Conservation (phyloP, 345 rosid species). For the Eucalyptus caleyi region DNA sequence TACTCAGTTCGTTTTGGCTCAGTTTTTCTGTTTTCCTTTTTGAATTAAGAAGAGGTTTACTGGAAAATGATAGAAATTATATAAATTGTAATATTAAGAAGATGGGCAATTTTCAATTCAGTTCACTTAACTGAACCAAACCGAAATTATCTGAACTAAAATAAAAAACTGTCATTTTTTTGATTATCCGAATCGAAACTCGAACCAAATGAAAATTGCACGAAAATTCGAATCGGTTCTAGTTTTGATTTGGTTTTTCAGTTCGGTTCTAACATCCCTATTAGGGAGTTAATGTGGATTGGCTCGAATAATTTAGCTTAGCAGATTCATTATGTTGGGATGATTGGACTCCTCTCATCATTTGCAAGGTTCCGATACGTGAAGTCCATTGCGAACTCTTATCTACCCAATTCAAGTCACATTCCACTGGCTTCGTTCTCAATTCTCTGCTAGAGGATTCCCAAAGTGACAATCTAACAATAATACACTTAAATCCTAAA, state of each 20-base stretch:
- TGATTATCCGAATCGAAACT: too few relatives aligned
- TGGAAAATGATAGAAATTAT: too few relatives aligned
- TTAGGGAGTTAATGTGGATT: background rate
- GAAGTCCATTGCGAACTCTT: background rate
- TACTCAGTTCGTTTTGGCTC: rapidly evolving
- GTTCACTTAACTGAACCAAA: too few relatives aligned
- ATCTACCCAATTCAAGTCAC: background rate
- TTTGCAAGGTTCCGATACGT: background rate
- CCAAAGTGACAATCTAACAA: background rate
- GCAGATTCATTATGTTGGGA: background rate
- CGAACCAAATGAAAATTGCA: too few relatives aligned
- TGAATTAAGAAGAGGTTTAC: too few relatives aligned
- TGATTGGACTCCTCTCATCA: background rate
- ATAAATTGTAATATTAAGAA: too few relatives aligned
- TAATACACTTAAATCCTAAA: background rate
- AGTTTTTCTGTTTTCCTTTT: too few relatives aligned
- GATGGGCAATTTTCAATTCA: too few relatives aligned
- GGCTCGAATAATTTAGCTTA: background rate
- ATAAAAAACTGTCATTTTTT: too few relatives aligned
- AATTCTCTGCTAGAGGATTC: background rate
- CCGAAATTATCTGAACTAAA: too few relatives aligned
- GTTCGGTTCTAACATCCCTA: background rate
- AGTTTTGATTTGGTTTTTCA: too few relatives aligned
- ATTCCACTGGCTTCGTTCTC: background rate
- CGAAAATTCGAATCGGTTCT: rapidly evolving